Base-by-base conservation (phyloP, 805 yeast species). In the Jamesozyma lodderae region DNA sequence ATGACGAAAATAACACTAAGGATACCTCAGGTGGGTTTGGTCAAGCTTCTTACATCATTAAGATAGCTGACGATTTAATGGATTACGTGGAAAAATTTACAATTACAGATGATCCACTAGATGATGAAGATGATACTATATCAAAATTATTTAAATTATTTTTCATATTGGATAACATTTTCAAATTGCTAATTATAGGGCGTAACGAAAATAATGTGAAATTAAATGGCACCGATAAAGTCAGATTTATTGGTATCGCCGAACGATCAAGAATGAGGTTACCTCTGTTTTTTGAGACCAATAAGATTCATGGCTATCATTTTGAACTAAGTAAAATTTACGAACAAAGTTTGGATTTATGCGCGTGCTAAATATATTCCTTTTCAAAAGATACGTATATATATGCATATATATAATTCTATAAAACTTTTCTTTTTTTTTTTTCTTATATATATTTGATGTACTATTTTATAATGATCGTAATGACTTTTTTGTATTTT, bases 31-130 rank as follows among this genome's bases (percentile, higher is more conserved):
- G 22, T 28, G 43, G 33, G n/a, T 73, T 73, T 50, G 84, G 83
- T 1, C 88, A 80, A 53, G 64, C 71, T 0, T 75, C 76, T 37
- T 81, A 79, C 47, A 57, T 81, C 14, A 62, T 84, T 18, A 68
- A 69, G 29, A 67, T 82, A 2, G 72, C 84, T 35, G 85, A 81
- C 35, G 87, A 81, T 44, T 51, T 80, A 21, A 68, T 76, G 34
- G 88, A 80, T 45, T 81, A 72, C 47, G 46, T 78, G 7, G 68
- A 63, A 11, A 75, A 69, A 45, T 64, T 64, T 44, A 45, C 64
- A 33, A 43, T 66, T 38, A 27, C 47, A 38, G 25, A 40, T 14
- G 35, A 46, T 20, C 33, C 46, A 6, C 35, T 36, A 3, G 50
- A 48, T 6, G 52, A 50, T 5, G 45, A 46, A 45, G 43, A 53